Evolutionary conservation across 2,329 filamentous ascomycete species (phyloP).

Genomic region (Grosmannia serpens): DNA sequence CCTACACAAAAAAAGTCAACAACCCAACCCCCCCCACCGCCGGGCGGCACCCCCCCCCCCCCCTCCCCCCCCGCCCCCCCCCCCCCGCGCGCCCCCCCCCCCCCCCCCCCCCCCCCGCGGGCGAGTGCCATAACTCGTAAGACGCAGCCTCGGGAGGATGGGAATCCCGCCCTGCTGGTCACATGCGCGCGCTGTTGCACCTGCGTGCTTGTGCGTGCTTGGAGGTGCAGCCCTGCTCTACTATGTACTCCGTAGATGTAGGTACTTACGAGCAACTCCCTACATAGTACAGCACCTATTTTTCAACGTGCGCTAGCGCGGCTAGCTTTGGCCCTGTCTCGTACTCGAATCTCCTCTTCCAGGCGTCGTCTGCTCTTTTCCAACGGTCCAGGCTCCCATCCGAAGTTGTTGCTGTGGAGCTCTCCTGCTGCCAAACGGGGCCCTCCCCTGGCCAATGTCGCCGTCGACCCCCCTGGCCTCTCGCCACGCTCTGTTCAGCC

Average conservation of each 20-base stretch:
- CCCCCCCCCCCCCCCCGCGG: too few relatives aligned
- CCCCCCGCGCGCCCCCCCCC: too few relatives aligned
- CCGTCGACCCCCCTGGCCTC: background rate
- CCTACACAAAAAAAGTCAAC: too few relatives aligned
- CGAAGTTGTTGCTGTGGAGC: background rate
- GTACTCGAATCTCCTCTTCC: background rate
- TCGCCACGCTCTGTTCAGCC: background rate
- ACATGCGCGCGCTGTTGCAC: background rate
- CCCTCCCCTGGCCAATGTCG: background rate
- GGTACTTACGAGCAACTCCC: too few relatives aligned
- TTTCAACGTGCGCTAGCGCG: conserved; percentile 1
- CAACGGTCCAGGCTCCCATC: background rate
- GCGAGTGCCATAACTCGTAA: background rate
- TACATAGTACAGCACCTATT: background rate
- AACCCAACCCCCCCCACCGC: too few relatives aligned
- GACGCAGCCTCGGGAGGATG: background rate
- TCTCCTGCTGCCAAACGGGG: background rate
- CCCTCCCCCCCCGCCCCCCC: too few relatives aligned
- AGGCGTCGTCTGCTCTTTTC: background rate
- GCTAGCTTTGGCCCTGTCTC: background rate
- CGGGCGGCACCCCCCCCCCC: too few relatives aligned
- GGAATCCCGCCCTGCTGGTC: background rate
- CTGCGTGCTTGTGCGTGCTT: background rate
- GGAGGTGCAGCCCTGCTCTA: too few relatives aligned
- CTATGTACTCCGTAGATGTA: background rate